phyloP scores from a whole-genome alignment of 306 rosid species.

The cucumber (Cucumis sativus) region DNA sequence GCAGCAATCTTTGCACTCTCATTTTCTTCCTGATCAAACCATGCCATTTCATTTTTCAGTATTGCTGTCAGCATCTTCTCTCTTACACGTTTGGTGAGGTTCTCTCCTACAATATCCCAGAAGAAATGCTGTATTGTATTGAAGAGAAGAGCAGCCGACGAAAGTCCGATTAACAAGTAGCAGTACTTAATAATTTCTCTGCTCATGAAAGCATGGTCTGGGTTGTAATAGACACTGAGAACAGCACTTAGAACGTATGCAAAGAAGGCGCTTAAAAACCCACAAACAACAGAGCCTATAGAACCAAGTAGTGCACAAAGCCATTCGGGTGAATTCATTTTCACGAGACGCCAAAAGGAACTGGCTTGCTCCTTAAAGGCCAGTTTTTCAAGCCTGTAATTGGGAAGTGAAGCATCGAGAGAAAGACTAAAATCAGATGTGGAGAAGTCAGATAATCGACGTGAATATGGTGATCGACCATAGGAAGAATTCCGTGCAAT shows the following conservation, averaged over 20 bases:
- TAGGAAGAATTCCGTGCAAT: slow-evolving; percentile 92
- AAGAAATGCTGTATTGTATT: slow-evolving; percentile 87
- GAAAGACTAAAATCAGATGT: slow-evolving; percentile 88
- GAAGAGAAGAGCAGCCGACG: slow-evolving; percentile 85
- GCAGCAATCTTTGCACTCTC: slow-evolving; percentile 80
- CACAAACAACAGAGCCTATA: slow-evolving; percentile 82
- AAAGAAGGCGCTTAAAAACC: slow-evolving; percentile 93
- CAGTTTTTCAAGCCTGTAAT: slow-evolving; percentile 75
- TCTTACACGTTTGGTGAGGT: slow-evolving; percentile 78
- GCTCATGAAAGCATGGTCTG: slow-evolving; percentile 59
- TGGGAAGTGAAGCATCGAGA: slow-evolving; percentile 67
- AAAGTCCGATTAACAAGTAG: slow-evolving; percentile 78
- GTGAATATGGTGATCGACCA: slow-evolving; percentile 95
- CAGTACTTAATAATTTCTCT: slow-evolving; percentile 66
- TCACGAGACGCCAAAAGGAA: slow-evolving; percentile 97
- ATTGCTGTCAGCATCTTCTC: slow-evolving; percentile 74
- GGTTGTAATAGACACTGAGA: slow-evolving; percentile 78
- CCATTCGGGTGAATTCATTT: slow-evolving; percentile 99
- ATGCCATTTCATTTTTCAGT: slow-evolving; percentile 82
- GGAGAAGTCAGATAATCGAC: slow-evolving; percentile 93
- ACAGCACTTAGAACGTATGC: slow-evolving; percentile 88
- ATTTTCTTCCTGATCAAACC: slow-evolving; percentile 94
- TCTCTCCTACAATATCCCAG: slow-evolving; percentile 96
- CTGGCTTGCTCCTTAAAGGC: slow-evolving; percentile 90
- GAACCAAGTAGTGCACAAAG: slow-evolving; percentile 81